Conservation (phyloP, 169 alveolate species). For the Amoebophrya sp. region DNA sequence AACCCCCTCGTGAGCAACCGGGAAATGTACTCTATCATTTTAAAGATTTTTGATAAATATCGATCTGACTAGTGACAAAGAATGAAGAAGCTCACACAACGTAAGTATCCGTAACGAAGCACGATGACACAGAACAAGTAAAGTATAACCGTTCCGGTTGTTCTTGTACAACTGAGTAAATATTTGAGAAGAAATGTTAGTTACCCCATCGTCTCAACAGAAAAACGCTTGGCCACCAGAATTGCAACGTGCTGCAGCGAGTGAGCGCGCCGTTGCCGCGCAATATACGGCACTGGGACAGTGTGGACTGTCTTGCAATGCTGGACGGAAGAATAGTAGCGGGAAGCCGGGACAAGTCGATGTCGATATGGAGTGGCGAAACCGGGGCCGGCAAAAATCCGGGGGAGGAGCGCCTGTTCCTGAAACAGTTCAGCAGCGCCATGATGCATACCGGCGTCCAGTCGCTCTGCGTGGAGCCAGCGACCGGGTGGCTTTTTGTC, state of each 20-base stretch:
- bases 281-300: not conserved
- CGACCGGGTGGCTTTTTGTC: not conserved
- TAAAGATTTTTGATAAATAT: too few relatives aligned
- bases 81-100: not conserved
- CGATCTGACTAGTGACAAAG: not conserved
- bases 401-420: not conserved
- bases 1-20: not conserved
- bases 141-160: too few relatives aligned
- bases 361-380: not conserved
- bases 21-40: not conserved
- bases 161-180: too few relatives aligned
- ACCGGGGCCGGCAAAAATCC: too few relatives aligned
- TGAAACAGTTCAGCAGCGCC: not conserved
- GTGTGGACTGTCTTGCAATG: not conserved
- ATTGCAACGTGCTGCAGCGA: not conserved
- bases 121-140: not conserved
- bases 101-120: not conserved
- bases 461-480: not conserved
- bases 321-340: not conserved
- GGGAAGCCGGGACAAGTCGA: not conserved
- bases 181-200: not conserved
- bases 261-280: not conserved
- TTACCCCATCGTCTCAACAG: not conserved
- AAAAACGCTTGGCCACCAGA: not conserved
- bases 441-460: not conserved